These are phyloP conservation scores for Rubia yunnanensis DNA, from an alignment of 257 asterid species.

Conservation along the genomic window DNA sequence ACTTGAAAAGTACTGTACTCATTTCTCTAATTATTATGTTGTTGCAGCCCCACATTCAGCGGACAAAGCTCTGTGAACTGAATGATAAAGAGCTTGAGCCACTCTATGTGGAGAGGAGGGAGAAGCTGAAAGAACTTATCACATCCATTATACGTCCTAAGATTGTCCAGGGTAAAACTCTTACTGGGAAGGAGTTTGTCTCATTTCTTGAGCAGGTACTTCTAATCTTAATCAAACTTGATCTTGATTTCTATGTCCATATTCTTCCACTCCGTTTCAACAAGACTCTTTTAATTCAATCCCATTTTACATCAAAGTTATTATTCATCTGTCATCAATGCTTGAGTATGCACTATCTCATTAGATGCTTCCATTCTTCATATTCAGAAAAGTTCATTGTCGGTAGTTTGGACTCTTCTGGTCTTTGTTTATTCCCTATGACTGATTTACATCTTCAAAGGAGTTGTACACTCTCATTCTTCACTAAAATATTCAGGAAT, in stretches of 20 bases:
- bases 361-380: background rate
- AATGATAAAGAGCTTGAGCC: constrained; percentile 83
- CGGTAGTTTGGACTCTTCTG: background rate
- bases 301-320: background rate
- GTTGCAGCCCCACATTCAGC: constrained; percentile 89
- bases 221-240: background rate
- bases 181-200: constrained; percentile 87
- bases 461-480: background rate
- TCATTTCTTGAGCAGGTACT: constrained; percentile 80
- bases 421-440: background rate
- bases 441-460: background rate
- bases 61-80: constrained; percentile 94
- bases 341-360: background rate
- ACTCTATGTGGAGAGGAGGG: constrained; percentile 67
- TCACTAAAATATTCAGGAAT: background rate
- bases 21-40: constrained; percentile 17
- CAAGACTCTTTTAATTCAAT: background rate
- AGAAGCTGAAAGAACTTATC: constrained; percentile 63
- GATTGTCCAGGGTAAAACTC: constrained; percentile 95
- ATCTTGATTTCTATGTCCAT: background rate
- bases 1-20: background rate
- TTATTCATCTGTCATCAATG: background rate
- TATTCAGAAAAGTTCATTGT: background rate
- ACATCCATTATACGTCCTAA: constrained; percentile 80
- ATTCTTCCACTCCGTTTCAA: background rate